Percentiles rank a stretch among this genome's conserved stretches.
These are phyloP conservation scores for Lepiota brunneoincarnata DNA, from an alignment of 768 basidiomycete genomes.

Conservation along the genomic window DNA sequence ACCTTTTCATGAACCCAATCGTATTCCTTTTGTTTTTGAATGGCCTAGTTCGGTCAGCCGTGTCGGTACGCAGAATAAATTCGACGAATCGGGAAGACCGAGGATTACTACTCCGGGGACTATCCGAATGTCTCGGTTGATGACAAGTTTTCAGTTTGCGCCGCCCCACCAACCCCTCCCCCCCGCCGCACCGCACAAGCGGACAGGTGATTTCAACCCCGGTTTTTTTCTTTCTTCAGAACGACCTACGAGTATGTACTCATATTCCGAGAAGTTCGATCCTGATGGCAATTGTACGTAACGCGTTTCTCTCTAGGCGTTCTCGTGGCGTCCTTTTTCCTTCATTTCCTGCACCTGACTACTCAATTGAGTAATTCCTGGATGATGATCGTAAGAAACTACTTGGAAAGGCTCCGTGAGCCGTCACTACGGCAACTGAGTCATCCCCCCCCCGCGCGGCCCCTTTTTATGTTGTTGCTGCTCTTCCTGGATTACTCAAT, in stretches of 20 bases:
- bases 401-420: background rate
- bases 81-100: background rate
- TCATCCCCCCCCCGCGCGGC: too few species aligned
- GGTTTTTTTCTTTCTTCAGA: too few species aligned
- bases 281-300: too few species aligned
- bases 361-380: background rate
- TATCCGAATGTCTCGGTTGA: background rate
- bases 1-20: too few species aligned
- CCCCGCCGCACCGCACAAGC: background rate
- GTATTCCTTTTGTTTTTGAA: too few species aligned
- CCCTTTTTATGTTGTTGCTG: background rate
- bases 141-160: background rate
- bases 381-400: background rate
- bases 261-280: too few species aligned
- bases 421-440: constrained; percentile 1
- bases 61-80: background rate
- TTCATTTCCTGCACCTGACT: background rate
- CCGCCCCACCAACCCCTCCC: background rate
- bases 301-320: too few species aligned
- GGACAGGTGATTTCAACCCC: too few species aligned
- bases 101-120: background rate
- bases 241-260: too few species aligned
- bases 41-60: too few species aligned
- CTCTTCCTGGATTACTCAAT: background rate
- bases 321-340: too few species aligned